Evolutionary conservation across 1,284 basidiomycete genomes (phyloP).

Genomic region (Fomitopsis schrenkii): DNA sequence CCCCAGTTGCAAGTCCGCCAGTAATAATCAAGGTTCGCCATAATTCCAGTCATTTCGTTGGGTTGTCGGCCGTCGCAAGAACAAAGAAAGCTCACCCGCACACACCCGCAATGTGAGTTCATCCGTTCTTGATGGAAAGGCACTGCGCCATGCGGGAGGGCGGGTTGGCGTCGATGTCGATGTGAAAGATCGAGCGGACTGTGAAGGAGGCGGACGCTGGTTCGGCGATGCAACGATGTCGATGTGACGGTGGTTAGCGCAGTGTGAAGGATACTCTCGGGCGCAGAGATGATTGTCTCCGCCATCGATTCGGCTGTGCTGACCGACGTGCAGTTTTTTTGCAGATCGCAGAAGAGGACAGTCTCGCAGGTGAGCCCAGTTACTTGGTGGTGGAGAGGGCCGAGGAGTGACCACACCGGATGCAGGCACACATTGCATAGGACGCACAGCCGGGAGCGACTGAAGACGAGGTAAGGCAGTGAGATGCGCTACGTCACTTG

Average conservation of each 20-base stretch:
- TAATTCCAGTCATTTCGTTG: slow-evolving; percentile 18
- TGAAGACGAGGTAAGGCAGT: not conserved
- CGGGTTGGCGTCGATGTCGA: not conserved
- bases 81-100: slow-evolving; percentile 12
- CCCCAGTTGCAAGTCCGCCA: slow-evolving; percentile 10
- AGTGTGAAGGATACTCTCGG: not conserved
- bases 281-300: not conserved
- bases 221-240: slow-evolving; percentile 1
- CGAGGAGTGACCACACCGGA: slow-evolving; percentile 7
- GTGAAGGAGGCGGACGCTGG: not conserved
- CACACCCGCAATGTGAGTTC: slow-evolving; percentile 16
- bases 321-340: slow-evolving; percentile 4
- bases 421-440: not conserved
- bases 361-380: slow-evolving; percentile 5
- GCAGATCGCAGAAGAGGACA: not conserved
- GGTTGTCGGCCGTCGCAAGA: slow-evolving; percentile 14
- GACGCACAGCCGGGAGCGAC: not conserved
- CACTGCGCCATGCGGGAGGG: slow-evolving; percentile 1
- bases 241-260: not conserved
- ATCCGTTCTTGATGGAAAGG: slow-evolving; percentile 2
- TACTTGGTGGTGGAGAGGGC: not conserved
- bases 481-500: slow-evolving; percentile 23
- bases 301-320: slow-evolving; percentile 6
- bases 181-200: not conserved
- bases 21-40: slow-evolving; percentile 20